Percentiles rank a stretch among this genome's conserved stretches.
Evolutionary conservation across 2,329 filamentous ascomycete genomes (phyloP).

Genomic region (Colletotrichum sansevieriae): DNA sequence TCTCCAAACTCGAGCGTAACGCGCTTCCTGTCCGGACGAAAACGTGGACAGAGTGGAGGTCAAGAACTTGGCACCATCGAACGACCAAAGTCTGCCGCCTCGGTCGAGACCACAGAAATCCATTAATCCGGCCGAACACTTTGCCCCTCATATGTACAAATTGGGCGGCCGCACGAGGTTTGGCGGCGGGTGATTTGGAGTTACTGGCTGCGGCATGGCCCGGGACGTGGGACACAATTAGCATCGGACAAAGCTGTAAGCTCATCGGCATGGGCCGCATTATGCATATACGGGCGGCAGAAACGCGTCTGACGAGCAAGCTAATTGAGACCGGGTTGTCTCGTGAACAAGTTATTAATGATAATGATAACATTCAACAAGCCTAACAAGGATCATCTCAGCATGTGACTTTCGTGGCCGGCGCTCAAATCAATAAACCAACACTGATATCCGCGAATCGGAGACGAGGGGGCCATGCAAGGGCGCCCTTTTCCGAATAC

Average conservation of each 20-base stretch:
- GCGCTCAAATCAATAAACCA: background rate
- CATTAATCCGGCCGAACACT: conserved; percentile 22
- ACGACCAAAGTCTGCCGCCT: conserved; percentile 48
- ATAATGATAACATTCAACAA: conserved; percentile 37
- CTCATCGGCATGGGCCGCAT: conserved; percentile 24
- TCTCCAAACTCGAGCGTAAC: conserved; percentile 56
- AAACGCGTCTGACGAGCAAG: conserved; percentile 13
- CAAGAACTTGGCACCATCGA: conserved; percentile 78
- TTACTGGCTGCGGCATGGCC: conserved; percentile 21
- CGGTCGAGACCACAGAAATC: conserved; percentile 45
- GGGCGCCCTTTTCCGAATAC: conserved; percentile 20
- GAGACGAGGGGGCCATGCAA: background rate
- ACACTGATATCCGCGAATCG: background rate
- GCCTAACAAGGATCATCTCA: background rate
- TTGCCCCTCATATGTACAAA: conserved; percentile 20
- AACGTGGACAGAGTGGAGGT: conserved; percentile 78
- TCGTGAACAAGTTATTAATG: conserved; percentile 36
- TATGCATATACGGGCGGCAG: conserved; percentile 35
- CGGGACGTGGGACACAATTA: conserved; percentile 26
- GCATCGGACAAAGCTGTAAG: conserved; percentile 12
- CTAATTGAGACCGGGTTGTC: conserved; percentile 13
- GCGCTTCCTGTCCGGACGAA: conserved; percentile 78
- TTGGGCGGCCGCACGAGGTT: background rate
- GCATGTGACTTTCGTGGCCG: background rate
- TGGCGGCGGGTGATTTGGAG: conserved; percentile 33